Conservation (phyloP, 495 filamentous ascomycete species). For the Podospora anserina region DNA sequence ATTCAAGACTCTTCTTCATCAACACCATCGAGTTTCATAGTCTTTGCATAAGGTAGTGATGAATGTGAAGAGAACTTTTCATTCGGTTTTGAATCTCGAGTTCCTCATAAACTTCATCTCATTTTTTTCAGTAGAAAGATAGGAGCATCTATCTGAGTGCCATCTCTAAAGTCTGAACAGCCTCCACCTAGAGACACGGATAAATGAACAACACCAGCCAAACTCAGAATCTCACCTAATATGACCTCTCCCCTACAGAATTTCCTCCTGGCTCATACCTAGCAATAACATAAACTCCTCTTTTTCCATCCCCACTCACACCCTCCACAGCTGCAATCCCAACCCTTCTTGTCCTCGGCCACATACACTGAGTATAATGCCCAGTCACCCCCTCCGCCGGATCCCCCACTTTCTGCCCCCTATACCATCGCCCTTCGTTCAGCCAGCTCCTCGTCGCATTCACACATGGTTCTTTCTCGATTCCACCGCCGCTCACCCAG, state of each 20-base stretch:
- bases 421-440: neutral
- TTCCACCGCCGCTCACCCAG: neutral
- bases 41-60: too few relatives aligned
- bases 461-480: neutral
- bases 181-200: too few relatives aligned
- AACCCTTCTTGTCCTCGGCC: neutral
- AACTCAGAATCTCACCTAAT: neutral
- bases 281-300: neutral
- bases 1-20: neutral
- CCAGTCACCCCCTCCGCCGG: neutral
- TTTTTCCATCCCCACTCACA: neutral
- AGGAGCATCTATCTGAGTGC: too few relatives aligned
- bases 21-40: neutral
- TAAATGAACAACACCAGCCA: neutral
- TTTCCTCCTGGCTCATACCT: neutral
- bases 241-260: neutral
- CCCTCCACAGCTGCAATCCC: neutral
- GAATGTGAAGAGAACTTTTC: neutral
- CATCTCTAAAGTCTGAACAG: too few relatives aligned
- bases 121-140: too few relatives aligned
- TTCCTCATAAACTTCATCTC: too few relatives aligned
- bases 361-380: slow-evolving; percentile 3
- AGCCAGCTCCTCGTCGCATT: neutral
- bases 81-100: too few relatives aligned
- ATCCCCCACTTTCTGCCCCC: neutral